Base-by-base conservation (phyloP, 352 stramenopile species). In the Aphanomyces invadans region DNA sequence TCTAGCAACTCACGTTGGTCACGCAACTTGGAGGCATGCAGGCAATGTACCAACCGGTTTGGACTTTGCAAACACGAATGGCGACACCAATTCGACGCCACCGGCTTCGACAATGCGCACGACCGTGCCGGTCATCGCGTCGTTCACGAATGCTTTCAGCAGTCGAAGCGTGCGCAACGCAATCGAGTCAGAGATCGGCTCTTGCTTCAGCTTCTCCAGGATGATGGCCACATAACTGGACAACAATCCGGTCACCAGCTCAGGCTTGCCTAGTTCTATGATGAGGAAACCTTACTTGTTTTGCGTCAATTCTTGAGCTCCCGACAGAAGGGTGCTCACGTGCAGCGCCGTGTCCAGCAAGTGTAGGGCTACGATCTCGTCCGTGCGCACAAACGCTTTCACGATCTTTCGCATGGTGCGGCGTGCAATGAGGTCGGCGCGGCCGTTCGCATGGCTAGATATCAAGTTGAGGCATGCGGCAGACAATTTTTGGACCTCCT, bases 131-230 rank as follows among this genome's bases (percentile, higher is more conserved):
- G 81, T 74, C 0, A 76, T 70, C 44, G 79, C 79, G 64, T 91
- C 83, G 61, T 91, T 91, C 51, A 88, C 42, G 15, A 89, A 25
- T 21, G 83, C 72, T 51, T 86, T 86, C 19, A 91, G 73, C 28
- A 91, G 66, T 25, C 80, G 71, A 21, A 91, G 72, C 19, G 76
- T 76, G 38, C 76, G 76, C 17, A 87, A 62, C 11, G 78, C 72
- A 17, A 90, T 61, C 1, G 76, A 68, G 26, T 65, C 52, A 25
- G 54, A 49, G 11, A 29, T n/a, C 17, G 74, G 9, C 23, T 55
- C 46, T 31, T 63, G 73, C 69, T 78, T 77, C 36, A 89, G 71
- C 33, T 89, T 81, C 2, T 73, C 77, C 0, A 91, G 52, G 4
- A 89, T 73, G 21, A 85, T 33, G 0, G 65, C 56, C 52, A 89